Conservation (phyloP, 495 filamentous ascomycete genomes). For the Glonium stellatum region DNA sequence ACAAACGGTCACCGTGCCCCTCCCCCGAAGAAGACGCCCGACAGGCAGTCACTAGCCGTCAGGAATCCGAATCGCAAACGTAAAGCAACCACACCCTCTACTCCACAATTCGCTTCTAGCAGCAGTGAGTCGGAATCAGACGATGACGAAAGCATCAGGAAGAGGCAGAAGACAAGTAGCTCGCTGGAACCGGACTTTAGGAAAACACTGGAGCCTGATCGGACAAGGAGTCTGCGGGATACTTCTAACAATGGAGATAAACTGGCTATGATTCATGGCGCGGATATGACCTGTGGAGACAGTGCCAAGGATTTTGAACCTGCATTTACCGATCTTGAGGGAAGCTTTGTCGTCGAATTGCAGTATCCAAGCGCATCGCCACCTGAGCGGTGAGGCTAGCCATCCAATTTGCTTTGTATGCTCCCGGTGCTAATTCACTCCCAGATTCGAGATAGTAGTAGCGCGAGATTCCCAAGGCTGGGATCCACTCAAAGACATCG, state of each 20-base stretch:
- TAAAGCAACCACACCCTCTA: constrained; percentile 22
- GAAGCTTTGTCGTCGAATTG: constrained; percentile 29
- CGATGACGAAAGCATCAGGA: constrained; percentile 12
- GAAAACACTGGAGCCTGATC: constrained; percentile 20
- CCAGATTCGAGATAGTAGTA: constrained; percentile 62
- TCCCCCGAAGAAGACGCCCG: constrained; percentile 12
- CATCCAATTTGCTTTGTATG: neutral
- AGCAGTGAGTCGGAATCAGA: constrained; percentile 15
- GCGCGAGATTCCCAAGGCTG: constrained; percentile 73
- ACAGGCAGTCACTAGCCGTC: constrained; percentile 13
- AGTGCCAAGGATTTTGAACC: constrained; percentile 22
- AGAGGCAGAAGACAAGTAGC: constrained; percentile 28
- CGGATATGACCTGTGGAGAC: constrained; percentile 18
- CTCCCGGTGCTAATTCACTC: neutral
- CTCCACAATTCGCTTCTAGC: constrained; percentile 17
- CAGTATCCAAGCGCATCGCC: constrained; percentile 34
- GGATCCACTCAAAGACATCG: constrained; percentile 77
- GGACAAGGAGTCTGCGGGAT: constrained; percentile 15
- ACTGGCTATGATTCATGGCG: constrained; percentile 18
- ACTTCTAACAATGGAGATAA: neutral
- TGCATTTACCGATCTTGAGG: constrained; percentile 13
- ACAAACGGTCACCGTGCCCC: constrained; percentile 16
- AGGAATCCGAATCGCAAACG: constrained; percentile 17
- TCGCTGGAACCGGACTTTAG: constrained; percentile 19
- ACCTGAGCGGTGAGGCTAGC: constrained; percentile 25